Base-by-base conservation (phyloP, 2,329 filamentous ascomycete genomes). In the Ophiostoma novo-ulmi region DNA sequence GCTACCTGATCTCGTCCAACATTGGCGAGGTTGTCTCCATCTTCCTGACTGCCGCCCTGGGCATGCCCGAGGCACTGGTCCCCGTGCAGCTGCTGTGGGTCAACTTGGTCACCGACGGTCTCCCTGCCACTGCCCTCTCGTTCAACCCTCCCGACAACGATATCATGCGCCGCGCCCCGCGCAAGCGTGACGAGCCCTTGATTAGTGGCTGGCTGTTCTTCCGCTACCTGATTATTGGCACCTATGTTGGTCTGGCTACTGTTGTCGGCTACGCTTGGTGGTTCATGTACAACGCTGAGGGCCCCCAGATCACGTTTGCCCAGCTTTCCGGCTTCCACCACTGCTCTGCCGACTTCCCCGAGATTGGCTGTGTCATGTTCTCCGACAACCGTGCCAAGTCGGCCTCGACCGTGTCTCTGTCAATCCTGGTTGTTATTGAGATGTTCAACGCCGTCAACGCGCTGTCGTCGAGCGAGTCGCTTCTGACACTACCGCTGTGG, bases 361-460 rank as follows among this genome's bases (percentile, higher is more conserved):
- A 94, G 76, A 92, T 98, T 76, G 94, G 93, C 69, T 99, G 95
- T 81, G 83, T 89, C 73, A 98, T 99, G 86, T 99, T 99, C 82
- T 82, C 85, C 74, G 90, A 97, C 77, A 86, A 93, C 74, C 90
- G 91, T 85, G 89, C 94, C 75, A 94, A 94, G 81, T 88, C 94
- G 5, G 95, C 93, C 2, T 97, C 93, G 26, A 99, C 95, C 1
- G 89, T 99, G 38, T 97, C 93, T 7, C 86, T 99, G 73, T 97
- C 92, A 3, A 91, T 91, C 77, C 86, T 99, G 22, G 95, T 99
- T 65, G 93, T 97, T 72, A 98, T 99, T 77, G 95, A 99, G 83
- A 99, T 99, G 95, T 87, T 99, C 79, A 99, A 99, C 81, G 95
- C 95, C 76, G 94, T 98, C 91, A 99, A 99, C 78, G 95, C 94